Evolutionary conservation across 768 basidiomycete genomes (phyloP).

Genomic region (Pisolithus orientalis): DNA sequence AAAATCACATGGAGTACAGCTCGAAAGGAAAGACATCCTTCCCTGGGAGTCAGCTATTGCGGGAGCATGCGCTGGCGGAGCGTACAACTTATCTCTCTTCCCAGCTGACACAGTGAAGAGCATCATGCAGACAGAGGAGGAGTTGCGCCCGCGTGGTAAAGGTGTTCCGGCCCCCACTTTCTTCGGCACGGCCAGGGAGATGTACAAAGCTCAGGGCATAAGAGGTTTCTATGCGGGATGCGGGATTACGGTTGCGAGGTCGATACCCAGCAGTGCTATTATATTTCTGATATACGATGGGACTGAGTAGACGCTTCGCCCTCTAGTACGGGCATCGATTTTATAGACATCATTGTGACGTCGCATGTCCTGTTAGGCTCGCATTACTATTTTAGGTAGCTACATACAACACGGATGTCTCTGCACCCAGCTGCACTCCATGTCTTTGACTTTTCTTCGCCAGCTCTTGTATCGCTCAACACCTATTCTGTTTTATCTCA

Average conservation of each 20-base stretch:
- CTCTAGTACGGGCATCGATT: neutral
- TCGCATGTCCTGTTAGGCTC: too few species aligned
- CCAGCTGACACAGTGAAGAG: slow-evolving; percentile 95
- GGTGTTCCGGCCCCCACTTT: slow-evolving; percentile 36
- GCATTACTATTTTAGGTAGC: too few species aligned
- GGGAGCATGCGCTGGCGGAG: slow-evolving; percentile 81
- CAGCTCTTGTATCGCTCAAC: too few species aligned
- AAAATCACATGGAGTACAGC: slow-evolving; percentile 14
- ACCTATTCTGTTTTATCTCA: neutral
- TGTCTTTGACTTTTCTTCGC: too few species aligned
- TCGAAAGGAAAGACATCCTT: slow-evolving; percentile 42
- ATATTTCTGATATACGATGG: slow-evolving; percentile 93
- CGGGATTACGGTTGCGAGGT: slow-evolving; percentile 81
- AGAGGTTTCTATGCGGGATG: slow-evolving; percentile 88
- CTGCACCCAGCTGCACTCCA: slow-evolving; percentile 18
- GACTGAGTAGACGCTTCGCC: slow-evolving; percentile 49
- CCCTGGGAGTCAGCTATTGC: slow-evolving; percentile 81
- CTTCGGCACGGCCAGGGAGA: slow-evolving; percentile 52
- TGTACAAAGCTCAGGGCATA: slow-evolving; percentile 73
- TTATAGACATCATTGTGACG: neutral
- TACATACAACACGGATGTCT: too few species aligned
- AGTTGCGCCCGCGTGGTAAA: slow-evolving; percentile 54
- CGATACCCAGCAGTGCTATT: slow-evolving; percentile 84
- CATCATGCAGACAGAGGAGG: slow-evolving; percentile 90
- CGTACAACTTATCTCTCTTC: slow-evolving; percentile 85